Conservation (phyloP, 768 basidiomycete genomes). For the Erythrobasidium yunnanense region DNA sequence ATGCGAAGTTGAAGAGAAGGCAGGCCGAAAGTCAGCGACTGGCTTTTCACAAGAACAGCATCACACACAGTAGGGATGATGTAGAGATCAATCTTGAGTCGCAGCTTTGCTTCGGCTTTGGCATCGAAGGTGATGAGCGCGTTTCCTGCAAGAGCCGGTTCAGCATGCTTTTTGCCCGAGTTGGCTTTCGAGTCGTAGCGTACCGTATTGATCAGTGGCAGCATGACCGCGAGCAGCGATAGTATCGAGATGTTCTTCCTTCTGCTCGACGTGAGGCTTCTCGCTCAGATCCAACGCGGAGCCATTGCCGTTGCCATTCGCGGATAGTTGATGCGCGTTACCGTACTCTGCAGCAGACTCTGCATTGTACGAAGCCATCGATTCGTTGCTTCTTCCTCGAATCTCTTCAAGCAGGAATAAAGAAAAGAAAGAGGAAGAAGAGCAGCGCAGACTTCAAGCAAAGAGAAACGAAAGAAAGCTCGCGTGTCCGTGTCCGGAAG, state of each 20-base stretch:
- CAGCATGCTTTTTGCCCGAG: no score
- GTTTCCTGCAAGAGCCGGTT: not conserved
- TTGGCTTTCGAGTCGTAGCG: no score
- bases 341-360: not conserved
- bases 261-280: not conserved
- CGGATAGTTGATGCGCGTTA: not conserved
- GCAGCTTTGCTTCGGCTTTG: conserved; percentile 10
- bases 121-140: conserved; percentile 11
- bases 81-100: conserved; percentile 15
- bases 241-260: not conserved
- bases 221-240: conserved; percentile 20
- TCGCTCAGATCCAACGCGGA: not conserved
- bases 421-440: not conserved
- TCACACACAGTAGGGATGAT: conserved; percentile 2
- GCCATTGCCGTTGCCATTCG: not conserved
- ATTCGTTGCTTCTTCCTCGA: no score
- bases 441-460: not conserved
- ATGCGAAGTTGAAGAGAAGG: no score
- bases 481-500: no score
- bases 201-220: conserved; percentile 22
- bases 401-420: no score
- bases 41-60: no score
- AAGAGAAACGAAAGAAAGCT: no score
- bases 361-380: no score
- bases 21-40: no score